These are phyloP conservation scores for Calamus simplicifolius DNA, from an alignment of 176 grass and related monocot species.

Conservation along the genomic window DNA sequence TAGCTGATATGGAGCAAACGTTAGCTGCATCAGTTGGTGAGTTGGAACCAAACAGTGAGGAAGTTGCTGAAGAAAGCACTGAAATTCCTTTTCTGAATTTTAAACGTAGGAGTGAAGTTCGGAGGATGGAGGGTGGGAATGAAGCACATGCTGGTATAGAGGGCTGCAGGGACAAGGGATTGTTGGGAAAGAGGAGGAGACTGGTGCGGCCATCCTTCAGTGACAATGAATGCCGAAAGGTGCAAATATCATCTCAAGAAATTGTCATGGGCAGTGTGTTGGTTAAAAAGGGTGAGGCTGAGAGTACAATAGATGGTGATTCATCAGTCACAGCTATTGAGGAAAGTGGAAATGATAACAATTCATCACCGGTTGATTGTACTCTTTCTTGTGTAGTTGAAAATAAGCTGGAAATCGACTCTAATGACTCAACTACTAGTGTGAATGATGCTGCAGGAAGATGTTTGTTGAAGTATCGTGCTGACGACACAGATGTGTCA, in stretches of 20 bases:
- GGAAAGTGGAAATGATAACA: slow-evolving; percentile 19
- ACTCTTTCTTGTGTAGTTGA: slow-evolving; percentile 6
- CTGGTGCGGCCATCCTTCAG: slow-evolving; percentile 19
- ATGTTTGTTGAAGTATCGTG: too few species aligned
- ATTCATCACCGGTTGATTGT: slow-evolving; percentile 2
- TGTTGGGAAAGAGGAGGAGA: slow-evolving; percentile 25
- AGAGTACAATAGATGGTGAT: slow-evolving; percentile 16
- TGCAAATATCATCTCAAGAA: slow-evolving; percentile 16
- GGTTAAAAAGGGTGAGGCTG: slow-evolving; percentile 22
- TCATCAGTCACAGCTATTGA: slow-evolving; percentile 7
- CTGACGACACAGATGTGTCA: too few species aligned
- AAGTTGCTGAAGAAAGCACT: slow-evolving; percentile 14
- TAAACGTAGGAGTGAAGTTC: slow-evolving; percentile 12
- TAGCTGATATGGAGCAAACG: slow-evolving; percentile 16
- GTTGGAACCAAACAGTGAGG: slow-evolving; percentile 19
- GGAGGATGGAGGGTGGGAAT: slow-evolving; percentile 15
- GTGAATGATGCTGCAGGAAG: too few species aligned
- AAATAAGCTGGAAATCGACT: slow-evolving; percentile 10
- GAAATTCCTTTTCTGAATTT: slow-evolving; percentile 19
- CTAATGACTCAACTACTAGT: too few species aligned
- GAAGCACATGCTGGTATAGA: background rate
- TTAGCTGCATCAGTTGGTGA: slow-evolving; percentile 4
- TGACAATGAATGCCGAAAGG: slow-evolving; percentile 19
- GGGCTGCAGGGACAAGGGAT: slow-evolving; percentile 19
- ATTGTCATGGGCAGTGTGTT: slow-evolving; percentile 3